Conservation (phyloP, 148 eudicot genomes). For the Vaccinium vitisidaea region DNA sequence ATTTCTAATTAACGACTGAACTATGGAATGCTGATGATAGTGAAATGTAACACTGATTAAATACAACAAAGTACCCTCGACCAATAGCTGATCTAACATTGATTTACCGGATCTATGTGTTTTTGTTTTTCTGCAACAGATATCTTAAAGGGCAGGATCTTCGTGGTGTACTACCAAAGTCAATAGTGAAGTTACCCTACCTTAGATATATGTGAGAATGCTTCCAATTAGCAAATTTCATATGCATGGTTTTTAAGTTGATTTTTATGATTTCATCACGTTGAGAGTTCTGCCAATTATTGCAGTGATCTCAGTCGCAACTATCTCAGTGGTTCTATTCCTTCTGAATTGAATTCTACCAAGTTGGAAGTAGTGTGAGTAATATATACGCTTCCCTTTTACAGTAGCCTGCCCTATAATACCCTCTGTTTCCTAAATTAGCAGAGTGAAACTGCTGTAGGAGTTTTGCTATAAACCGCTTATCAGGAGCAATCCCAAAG, state of each 20-base stretch:
- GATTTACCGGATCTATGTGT: not conserved
- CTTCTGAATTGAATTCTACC: constrained; percentile 44
- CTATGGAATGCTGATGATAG: not conserved
- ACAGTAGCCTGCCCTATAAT: not conserved
- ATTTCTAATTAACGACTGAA: not conserved
- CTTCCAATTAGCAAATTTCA: not conserved
- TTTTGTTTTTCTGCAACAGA: constrained; percentile 20
- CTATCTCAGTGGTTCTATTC: constrained; percentile 50
- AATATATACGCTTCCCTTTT: not conserved
- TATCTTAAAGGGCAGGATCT: constrained; percentile 43
- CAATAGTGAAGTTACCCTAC: constrained; percentile 30
- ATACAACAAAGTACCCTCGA: not conserved
- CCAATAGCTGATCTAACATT: not conserved
- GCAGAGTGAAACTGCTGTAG: constrained; percentile 26
- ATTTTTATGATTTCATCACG: not conserved
- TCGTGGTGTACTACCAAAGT: constrained; percentile 37
- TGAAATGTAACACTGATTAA: not conserved
- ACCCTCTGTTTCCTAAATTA: not conserved
- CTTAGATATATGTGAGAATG: constrained; percentile 26
- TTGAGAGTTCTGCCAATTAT: not conserved
- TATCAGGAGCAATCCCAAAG: constrained; percentile 53
- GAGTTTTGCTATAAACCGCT: constrained; percentile 35
- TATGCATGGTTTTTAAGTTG: not conserved
- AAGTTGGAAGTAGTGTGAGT: constrained; percentile 32
- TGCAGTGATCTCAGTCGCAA: constrained; percentile 42